Evolutionary conservation across 2,329 filamentous ascomycete genomes (phyloP).

Genomic region (Neobulgaria alba): DNA sequence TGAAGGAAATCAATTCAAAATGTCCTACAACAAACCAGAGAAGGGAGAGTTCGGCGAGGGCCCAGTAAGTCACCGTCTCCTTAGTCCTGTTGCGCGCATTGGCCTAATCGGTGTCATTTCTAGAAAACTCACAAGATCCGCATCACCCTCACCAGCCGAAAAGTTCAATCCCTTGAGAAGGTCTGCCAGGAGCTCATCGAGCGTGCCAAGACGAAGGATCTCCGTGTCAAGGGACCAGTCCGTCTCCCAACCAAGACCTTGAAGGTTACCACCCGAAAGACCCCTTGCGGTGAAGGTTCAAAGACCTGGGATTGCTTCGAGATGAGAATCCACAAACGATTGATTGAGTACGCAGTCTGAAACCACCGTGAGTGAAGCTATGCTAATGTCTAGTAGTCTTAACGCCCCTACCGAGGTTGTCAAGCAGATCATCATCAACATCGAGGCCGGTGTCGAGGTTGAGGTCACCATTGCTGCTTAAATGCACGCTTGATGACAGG

Average conservation of each 20-base stretch:
- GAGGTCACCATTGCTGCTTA: slow-evolving; percentile 88
- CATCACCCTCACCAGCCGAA: slow-evolving; percentile 93
- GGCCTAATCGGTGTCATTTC: slow-evolving; percentile 4
- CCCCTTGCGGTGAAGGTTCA: slow-evolving; percentile 97
- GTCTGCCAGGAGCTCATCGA: slow-evolving; percentile 98
- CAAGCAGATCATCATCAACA: slow-evolving; percentile 61
- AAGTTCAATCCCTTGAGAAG: slow-evolving; percentile 94
- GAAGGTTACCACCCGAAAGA: slow-evolving; percentile 77
- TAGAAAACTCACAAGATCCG: slow-evolving; percentile 97
- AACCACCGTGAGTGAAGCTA: background rate
- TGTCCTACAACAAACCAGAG: slow-evolving; percentile 94
- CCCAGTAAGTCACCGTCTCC: slow-evolving; percentile 52
- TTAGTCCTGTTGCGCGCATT: background rate
- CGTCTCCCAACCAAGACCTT: slow-evolving; percentile 95
- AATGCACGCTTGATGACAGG: slow-evolving; percentile 19
- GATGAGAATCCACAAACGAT: slow-evolving; percentile 98
- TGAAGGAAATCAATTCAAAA: slow-evolving; percentile 56
- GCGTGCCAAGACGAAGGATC: slow-evolving; percentile 96
- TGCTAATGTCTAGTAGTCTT: slow-evolving; percentile 44
- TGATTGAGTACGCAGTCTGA: slow-evolving; percentile 68
- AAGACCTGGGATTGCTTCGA: slow-evolving; percentile 99
- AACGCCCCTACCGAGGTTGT: slow-evolving; percentile 96
- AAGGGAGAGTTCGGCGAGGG: slow-evolving; percentile 80
- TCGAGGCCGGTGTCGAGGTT: slow-evolving; percentile 82
- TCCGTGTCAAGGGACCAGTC: slow-evolving; percentile 96